phyloP scores from a whole-genome alignment of 331 rosid genomes.

The Erythrophleum ivorense region DNA sequence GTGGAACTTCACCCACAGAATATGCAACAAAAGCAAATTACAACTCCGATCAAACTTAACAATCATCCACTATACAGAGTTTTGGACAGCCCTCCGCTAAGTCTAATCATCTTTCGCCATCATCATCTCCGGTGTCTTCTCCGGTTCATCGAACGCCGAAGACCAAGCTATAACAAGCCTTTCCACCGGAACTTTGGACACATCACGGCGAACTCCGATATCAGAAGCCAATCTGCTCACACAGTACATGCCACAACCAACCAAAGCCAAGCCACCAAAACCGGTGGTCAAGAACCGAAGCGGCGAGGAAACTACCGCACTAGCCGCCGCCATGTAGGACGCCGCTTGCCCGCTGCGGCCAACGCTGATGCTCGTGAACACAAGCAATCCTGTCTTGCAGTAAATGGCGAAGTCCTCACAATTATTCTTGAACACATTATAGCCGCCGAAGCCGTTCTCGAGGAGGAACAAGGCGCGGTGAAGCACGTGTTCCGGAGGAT shows the following conservation, averaged over 20 bases:
- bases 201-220: constrained; percentile 64
- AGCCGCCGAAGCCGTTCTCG: constrained; percentile 69
- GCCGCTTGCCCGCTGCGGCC: constrained; percentile 79
- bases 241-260: constrained; percentile 60
- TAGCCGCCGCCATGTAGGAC: constrained; percentile 53
- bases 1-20: background rate
- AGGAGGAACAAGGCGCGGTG: constrained; percentile 67
- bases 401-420: constrained; percentile 87
- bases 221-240: constrained; percentile 56
- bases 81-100: background rate
- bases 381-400: constrained; percentile 82
- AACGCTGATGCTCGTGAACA: constrained; percentile 43
- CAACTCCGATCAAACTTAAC: background rate
- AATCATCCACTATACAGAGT: background rate
- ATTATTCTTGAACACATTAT: constrained; percentile 65
- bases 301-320: constrained; percentile 46
- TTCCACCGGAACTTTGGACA: constrained; percentile 65
- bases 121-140: constrained; percentile 28
- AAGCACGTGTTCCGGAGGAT: constrained; percentile 50
- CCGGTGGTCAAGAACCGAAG: constrained; percentile 45
- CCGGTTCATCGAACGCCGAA: constrained; percentile 1
- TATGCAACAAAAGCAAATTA: background rate
- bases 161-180: constrained; percentile 29
- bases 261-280: constrained; percentile 43
- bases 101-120: constrained; percentile 30